Evolutionary conservation across 352 stramenopile species (phyloP).

Genomic region (Pythium aphanidermatum): DNA sequence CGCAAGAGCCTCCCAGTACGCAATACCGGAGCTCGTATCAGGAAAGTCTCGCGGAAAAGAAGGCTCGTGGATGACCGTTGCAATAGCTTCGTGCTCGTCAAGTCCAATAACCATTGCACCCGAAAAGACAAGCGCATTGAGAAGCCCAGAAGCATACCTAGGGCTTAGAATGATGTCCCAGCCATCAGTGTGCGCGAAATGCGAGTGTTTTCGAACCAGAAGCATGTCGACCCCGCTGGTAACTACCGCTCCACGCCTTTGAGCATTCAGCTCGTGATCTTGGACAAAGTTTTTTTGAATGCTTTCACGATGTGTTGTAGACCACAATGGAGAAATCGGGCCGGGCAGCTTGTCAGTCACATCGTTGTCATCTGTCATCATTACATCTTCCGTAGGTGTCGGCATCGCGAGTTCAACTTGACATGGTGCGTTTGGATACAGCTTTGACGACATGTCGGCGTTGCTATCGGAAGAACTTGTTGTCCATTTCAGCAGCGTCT

Average conservation of each 20-base stretch:
- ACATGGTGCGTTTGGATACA: slow-evolving; percentile 29
- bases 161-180: slow-evolving; percentile 63
- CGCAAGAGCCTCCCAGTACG: slow-evolving; percentile 45
- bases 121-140: slow-evolving; percentile 61
- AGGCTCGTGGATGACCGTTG: slow-evolving; percentile 36
- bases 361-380: background rate
- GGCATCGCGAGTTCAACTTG: background rate
- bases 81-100: slow-evolving; percentile 57
- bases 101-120: slow-evolving; percentile 66
- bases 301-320: slow-evolving; percentile 29
- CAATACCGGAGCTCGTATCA: slow-evolving; percentile 45
- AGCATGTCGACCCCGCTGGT: slow-evolving; percentile 31
- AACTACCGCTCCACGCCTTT: slow-evolving; percentile 3
- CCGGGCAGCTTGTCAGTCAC: background rate
- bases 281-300: slow-evolving; percentile 32
- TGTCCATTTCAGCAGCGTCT: slow-evolving; percentile 51
- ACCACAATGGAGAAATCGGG: slow-evolving; percentile 53
- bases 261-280: slow-evolving; percentile 53
- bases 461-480: slow-evolving; percentile 9
- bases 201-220: slow-evolving; percentile 26
- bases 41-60: slow-evolving; percentile 80
- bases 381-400: background rate
- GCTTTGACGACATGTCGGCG: background rate
- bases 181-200: slow-evolving; percentile 45
- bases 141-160: slow-evolving; percentile 30